A percentile compares a stretch with the other conserved stretches of the same genome.
These are phyloP conservation scores for Globisporangium apiculatum DNA, from an alignment of 352 stramenopile genomes.

Conservation along the genomic window DNA sequence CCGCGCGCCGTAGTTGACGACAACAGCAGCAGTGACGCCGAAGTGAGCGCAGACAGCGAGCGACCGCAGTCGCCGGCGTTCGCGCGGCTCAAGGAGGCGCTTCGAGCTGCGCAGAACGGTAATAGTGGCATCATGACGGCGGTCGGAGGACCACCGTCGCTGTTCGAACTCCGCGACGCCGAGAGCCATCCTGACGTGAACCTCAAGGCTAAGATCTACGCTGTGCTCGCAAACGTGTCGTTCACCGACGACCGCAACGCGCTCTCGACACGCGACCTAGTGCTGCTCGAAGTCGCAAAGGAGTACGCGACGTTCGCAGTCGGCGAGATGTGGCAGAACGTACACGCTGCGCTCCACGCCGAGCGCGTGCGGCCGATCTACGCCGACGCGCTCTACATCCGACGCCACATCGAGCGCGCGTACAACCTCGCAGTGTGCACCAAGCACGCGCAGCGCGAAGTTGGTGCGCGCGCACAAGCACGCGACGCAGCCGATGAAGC, in stretches of 20 bases:
- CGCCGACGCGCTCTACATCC: slow-evolving; percentile 67
- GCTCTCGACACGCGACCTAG: slow-evolving; percentile 38
- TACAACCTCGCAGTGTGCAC: slow-evolving; percentile 65
- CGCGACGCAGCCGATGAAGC: slow-evolving; percentile 19
- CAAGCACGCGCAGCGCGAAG: slow-evolving; percentile 50
- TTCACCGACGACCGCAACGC: slow-evolving; percentile 18
- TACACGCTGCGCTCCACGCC: slow-evolving; percentile 51
- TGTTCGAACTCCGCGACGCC: slow-evolving; percentile 26
- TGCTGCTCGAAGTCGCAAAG: slow-evolving; percentile 69
- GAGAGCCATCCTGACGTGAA: slow-evolving; percentile 45
- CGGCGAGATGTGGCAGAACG: slow-evolving; percentile 70
- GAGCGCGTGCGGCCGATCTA: slow-evolving; percentile 66
- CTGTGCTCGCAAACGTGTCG: slow-evolving; percentile 53
- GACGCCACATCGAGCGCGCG: slow-evolving; percentile 59
- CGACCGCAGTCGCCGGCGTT: slow-evolving; percentile 58
- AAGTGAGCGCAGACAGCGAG: slow-evolving; percentile 5
- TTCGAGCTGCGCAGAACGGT: slow-evolving; percentile 36
- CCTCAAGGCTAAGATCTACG: slow-evolving; percentile 68
- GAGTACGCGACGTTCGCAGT: slow-evolving; percentile 63
- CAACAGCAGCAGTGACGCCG: neutral
- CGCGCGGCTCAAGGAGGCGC: slow-evolving; percentile 57
- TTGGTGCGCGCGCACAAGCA: slow-evolving; percentile 21
- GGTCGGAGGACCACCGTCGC: neutral
- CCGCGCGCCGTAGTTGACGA: neutral
- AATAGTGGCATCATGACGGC: neutral